These are phyloP conservation scores for Kwoniella dejecticola DNA, from an alignment of 768 basidiomycete genomes.

Conservation along the genomic window DNA sequence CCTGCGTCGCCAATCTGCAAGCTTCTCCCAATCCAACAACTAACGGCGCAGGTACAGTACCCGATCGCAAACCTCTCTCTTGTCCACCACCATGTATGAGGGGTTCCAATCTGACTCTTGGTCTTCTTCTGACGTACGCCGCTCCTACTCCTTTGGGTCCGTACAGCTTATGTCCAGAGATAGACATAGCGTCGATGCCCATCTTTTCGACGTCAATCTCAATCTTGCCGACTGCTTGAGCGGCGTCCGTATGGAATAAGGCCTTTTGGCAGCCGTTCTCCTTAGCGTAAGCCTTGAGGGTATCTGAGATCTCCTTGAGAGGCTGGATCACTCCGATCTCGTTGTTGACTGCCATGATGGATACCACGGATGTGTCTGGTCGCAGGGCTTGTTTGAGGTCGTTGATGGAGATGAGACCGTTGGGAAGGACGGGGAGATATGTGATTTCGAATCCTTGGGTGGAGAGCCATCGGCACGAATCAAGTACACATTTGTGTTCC, in stretches of 20 bases:
- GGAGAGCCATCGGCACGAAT: constrained; percentile 90
- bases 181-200: constrained; percentile 90
- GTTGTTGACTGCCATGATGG: constrained; percentile 98
- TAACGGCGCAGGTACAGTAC: constrained; percentile 85
- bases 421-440: constrained; percentile 87
- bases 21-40: constrained; percentile 94
- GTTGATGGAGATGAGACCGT: constrained; percentile 77
- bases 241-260: constrained; percentile 96
- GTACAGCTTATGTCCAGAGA: constrained; percentile 96
- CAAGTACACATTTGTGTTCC: constrained; percentile 99
- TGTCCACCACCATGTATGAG: constrained; percentile 95
- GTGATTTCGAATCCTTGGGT: constrained; percentile 98
- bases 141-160: constrained; percentile 97
- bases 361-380: constrained; percentile 89
- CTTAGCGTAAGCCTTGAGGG: constrained; percentile 65
- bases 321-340: constrained; percentile 99
- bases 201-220: constrained; percentile 89
- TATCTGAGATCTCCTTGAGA: constrained; percentile 86
- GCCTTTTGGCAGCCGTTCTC: constrained; percentile 69
- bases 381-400: constrained; percentile 84
- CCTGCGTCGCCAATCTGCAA: constrained; percentile 81
- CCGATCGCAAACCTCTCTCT: constrained; percentile 90
- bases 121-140: constrained; percentile 87
- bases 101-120: constrained; percentile 90
- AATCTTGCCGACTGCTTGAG: constrained; percentile 91